These are phyloP conservation scores for Zygnema circumcarinatum DNA, from an alignment of 139 green algal species.

Conservation along the genomic window DNA sequence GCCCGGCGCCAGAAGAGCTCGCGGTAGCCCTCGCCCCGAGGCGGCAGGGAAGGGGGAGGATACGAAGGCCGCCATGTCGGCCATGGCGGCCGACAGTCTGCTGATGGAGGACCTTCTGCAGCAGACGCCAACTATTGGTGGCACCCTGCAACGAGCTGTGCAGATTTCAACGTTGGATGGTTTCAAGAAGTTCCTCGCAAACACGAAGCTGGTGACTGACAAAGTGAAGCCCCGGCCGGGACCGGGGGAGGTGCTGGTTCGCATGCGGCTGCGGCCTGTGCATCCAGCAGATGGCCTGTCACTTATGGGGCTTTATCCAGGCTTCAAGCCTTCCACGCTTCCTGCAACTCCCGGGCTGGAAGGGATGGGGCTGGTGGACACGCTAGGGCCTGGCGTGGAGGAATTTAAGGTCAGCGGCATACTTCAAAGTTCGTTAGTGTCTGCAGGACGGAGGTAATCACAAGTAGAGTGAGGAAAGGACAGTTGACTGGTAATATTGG, in stretches of 20 bases:
- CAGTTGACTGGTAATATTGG: too few species aligned
- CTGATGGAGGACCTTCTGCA: not conserved
- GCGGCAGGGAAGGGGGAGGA: too few species aligned
- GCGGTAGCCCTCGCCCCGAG: too few species aligned
- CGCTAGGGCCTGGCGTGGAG: conserved; percentile 1
- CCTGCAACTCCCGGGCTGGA: conserved; percentile 43
- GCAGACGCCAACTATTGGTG: not conserved
- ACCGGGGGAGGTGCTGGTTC: conserved; percentile 25
- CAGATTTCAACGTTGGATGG: not conserved
- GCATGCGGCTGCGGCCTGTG: conserved; percentile 29
- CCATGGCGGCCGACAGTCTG: too few species aligned
- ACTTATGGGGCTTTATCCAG: conserved; percentile 47
- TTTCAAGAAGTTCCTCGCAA: not conserved
- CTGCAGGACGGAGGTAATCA: too few species aligned
- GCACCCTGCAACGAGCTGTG: not conserved
- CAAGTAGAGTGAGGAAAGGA: too few species aligned
- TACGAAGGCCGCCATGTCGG: too few species aligned
- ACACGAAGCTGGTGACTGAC: conserved; percentile 1
- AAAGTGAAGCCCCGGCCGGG: conserved; percentile 8
- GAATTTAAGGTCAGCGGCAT: not conserved
- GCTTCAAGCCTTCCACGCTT: conserved; percentile 24
- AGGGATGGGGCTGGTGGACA: conserved; percentile 47
- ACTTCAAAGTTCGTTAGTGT: too few species aligned
- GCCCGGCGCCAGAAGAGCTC: too few species aligned
- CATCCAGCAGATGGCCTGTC: conserved; percentile 46